Base-by-base conservation (phyloP, 352 stramenopile species). In the Phytophthora europaea region DNA sequence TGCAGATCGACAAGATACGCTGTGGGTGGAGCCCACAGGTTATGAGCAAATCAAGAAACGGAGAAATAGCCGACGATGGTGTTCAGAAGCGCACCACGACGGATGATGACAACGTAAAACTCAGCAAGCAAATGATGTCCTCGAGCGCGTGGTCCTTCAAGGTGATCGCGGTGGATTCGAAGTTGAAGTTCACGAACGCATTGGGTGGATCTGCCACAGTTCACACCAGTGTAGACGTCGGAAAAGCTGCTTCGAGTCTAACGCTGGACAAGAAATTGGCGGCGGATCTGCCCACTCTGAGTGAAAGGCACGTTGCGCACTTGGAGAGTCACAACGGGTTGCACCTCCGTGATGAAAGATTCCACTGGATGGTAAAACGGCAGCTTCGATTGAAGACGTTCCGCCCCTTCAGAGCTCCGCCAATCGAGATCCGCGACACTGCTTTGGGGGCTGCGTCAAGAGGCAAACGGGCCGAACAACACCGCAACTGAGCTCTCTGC, bases 401-500 rank as follows among this genome's bases (percentile, higher is more conserved):
- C 20, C n/a, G n/a, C 45, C 22, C 48, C 9, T 33, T 7, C 28
- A 33, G 8, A 8, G 43, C 16, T 50, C 16, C 43, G 43, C 18
- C 18, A 50, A 23, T 22, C 18, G 15, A 50, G 43, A 22, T 23
- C 26, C 26, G 26, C 26, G 26, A 31, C 26, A 31, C 3, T 31
- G 3, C 26, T 4, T 4, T 31, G 26, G 26, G 3, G 12, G 12
- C 50, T 57, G 13, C 28, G 53, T 63, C 40, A 62, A 70, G 62
- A 13, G 13, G 13, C 53, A 56, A 50, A 22, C n/a, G 15, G 15
- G 20, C 20, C 31, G 22, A 63, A 22, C 18, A 31, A 18, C 28
- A 33, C 23, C 47, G 31, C 57, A 72, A 54, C n/a, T 61, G 48
- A 67, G 3, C 62, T 65, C 61, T 71, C 62, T 72, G 36, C 45